Evolutionary conservation across 164 flowering plant species (phyloP).

Genomic region (Litsea cubeba): DNA sequence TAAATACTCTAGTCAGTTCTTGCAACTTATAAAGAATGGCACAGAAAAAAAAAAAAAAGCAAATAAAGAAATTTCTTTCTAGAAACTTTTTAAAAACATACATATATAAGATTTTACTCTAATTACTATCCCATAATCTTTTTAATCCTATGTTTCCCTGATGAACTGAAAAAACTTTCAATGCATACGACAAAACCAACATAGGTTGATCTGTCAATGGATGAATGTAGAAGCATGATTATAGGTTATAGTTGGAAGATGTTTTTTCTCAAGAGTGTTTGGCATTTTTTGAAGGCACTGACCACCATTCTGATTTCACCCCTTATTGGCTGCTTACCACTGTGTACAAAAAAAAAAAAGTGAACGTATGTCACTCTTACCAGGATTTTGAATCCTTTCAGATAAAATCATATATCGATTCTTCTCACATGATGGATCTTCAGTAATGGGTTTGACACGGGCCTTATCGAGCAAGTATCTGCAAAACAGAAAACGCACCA

Average conservation of each 20-base stretch:
- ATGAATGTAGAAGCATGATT: no score
- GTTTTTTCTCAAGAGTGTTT: no score
- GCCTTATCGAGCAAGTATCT: constrained; percentile 64
- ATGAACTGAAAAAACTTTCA: no score
- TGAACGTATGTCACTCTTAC: constrained; percentile 28
- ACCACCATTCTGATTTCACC: neutral
- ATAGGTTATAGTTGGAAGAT: no score
- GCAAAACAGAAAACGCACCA: constrained; percentile 8
- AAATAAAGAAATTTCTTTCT: no score
- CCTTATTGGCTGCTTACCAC: neutral
- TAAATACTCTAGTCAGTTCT: neutral
- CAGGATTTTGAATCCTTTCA: constrained; percentile 58
- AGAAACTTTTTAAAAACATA: no score
- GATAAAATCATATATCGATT: constrained; percentile 64
- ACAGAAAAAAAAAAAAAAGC: neutral
- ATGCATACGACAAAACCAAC: no score
- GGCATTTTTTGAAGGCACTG: neutral
- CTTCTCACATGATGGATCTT: constrained; percentile 71
- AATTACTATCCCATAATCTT: no score
- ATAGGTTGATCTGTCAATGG: no score
- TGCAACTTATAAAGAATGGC: neutral
- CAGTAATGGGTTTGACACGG: constrained; percentile 74
- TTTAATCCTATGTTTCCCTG: no score
- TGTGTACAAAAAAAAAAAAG: neutral
- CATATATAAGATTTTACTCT: no score